Percentiles rank a stretch among this genome's conserved stretches.
Evolutionary conservation across 1,284 basidiomycete genomes (phyloP).

Genomic region (Omphalotus olearius): DNA sequence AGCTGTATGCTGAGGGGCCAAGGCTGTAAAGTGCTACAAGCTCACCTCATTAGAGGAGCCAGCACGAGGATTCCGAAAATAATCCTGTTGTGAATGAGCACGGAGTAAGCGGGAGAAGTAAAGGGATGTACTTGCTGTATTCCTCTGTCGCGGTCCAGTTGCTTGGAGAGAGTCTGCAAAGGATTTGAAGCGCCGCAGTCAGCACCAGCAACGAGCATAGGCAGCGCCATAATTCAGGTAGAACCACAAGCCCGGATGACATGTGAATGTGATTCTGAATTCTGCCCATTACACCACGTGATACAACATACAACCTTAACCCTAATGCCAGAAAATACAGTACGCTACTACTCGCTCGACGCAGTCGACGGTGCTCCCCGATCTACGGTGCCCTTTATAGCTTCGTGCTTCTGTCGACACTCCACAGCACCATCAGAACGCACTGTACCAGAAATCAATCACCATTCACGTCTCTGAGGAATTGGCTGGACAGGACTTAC

Average conservation of each 20-base stretch:
- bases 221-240: slow-evolving; percentile 57
- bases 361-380: background rate
- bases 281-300: slow-evolving; percentile 8
- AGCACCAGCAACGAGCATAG: slow-evolving; percentile 66
- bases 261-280: background rate
- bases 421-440: slow-evolving; percentile 79
- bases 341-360: background rate
- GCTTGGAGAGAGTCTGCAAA: slow-evolving; percentile 72
- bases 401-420: slow-evolving; percentile 45
- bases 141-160: slow-evolving; percentile 74
- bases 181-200: slow-evolving; percentile 83
- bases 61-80: slow-evolving; percentile 51
- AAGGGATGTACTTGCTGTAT: slow-evolving; percentile 58
- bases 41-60: slow-evolving; percentile 57
- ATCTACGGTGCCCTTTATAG: slow-evolving; percentile 1
- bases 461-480: background rate
- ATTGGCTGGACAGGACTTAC: slow-evolving; percentile 29
- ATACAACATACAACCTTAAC: slow-evolving; percentile 22
- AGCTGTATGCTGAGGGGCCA: background rate
- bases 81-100: slow-evolving; percentile 43
- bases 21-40: background rate
- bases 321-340: slow-evolving; percentile 11
- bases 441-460: slow-evolving; percentile 40
- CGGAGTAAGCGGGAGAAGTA: background rate
- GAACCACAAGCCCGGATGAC: background rate